Conservation (phyloP, 164 flowering plant species). For the Stephania japonica region DNA sequence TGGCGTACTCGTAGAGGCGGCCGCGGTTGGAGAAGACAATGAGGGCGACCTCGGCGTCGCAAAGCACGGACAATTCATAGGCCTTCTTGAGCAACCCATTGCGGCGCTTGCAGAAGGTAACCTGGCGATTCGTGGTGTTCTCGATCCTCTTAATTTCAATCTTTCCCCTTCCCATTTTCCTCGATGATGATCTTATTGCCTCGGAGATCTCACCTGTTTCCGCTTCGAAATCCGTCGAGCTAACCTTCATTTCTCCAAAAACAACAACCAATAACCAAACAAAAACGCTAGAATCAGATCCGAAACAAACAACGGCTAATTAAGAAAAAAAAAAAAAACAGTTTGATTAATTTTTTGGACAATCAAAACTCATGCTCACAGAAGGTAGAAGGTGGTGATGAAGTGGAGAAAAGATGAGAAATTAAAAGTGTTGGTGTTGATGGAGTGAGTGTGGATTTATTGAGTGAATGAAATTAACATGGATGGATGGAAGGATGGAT, state of each 20-base stretch:
- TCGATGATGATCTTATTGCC: neutral
- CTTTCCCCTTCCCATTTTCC: slow-evolving; percentile 29
- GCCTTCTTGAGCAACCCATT: slow-evolving; percentile 31
- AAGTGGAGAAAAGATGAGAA: neutral
- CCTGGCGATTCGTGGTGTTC: slow-evolving; percentile 28
- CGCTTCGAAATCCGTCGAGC: slow-evolving; percentile 6
- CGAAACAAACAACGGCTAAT: neutral
- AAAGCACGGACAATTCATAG: slow-evolving; percentile 26
- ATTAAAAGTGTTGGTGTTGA: neutral
- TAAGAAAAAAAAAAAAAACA: neutral
- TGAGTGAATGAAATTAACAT: too few species aligned
- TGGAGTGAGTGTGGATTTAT: neutral
- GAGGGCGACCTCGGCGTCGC: slow-evolving; percentile 31
- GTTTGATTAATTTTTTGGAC: too few species aligned
- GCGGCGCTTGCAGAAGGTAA: slow-evolving; percentile 31
- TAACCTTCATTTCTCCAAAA: slow-evolving; percentile 1
- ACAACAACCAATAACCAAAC: neutral
- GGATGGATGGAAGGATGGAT: too few species aligned
- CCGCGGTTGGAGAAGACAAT: slow-evolving; percentile 31
- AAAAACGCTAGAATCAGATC: neutral
- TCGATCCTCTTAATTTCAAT: slow-evolving; percentile 32
- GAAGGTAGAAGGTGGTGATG: neutral
- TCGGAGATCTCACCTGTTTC: slow-evolving; percentile 12
- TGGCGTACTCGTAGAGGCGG: slow-evolving; percentile 29
- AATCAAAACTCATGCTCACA: neutral